phyloP scores from a whole-genome alignment of 1,284 basidiomycete genomes.

The Leccinum griseonigrum region DNA sequence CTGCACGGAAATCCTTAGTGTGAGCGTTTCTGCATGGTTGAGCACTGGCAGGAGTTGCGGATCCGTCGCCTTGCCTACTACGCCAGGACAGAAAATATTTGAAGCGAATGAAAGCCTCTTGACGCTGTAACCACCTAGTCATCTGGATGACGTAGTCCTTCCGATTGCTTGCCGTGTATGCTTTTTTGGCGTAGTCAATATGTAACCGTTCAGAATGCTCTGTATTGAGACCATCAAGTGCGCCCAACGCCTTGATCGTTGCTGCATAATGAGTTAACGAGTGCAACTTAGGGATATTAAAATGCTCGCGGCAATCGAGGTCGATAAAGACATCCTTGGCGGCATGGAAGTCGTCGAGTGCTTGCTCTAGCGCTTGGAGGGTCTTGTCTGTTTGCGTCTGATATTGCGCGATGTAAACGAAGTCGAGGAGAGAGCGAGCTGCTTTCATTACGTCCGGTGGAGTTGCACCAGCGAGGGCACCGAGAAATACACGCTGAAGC shows the following conservation, averaged over 20 bases:
- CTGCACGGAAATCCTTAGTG: background rate
- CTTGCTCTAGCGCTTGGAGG: background rate
- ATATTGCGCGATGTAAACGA: background rate
- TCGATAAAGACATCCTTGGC: background rate
- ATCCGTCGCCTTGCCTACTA: background rate
- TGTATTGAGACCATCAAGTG: constrained; percentile 12
- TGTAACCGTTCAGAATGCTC: constrained; percentile 17
- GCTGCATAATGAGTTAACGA: constrained; percentile 11
- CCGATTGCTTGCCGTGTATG: constrained; percentile 8
- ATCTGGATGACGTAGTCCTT: constrained; percentile 14
- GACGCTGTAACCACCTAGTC: constrained; percentile 2
- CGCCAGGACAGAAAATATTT: background rate
- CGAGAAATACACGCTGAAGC: background rate
- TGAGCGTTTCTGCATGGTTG: background rate
- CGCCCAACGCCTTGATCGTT: constrained; percentile 6
- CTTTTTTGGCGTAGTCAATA: constrained; percentile 20
- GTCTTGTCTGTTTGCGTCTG: background rate
- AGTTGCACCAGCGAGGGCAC: background rate
- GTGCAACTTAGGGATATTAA: constrained; percentile 11
- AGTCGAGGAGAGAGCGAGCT: background rate
- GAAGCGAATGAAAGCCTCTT: constrained; percentile 8
- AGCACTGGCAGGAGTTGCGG: background rate
- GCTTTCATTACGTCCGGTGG: background rate
- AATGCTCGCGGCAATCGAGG: background rate
- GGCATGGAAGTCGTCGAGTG: background rate